These are phyloP conservation scores for Colletotrichum orchidophilum DNA, from an alignment of 2,329 filamentous ascomycete genomes.

Conservation along the genomic window DNA sequence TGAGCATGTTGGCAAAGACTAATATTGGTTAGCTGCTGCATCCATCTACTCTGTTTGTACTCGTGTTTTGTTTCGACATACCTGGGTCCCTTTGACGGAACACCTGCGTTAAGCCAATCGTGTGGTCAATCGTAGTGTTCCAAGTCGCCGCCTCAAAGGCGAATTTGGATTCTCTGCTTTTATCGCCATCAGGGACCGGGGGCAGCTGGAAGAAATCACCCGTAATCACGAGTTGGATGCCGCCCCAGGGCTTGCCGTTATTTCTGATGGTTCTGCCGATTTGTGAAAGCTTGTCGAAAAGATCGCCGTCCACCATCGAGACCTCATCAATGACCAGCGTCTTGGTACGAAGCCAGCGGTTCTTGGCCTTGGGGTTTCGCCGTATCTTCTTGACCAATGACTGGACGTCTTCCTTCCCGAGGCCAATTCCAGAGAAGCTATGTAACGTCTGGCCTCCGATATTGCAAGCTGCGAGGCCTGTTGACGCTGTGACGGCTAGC, in stretches of 20 bases:
- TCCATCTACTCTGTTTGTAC: not conserved
- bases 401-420: conserved; percentile 87
- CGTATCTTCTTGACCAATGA: conserved; percentile 91
- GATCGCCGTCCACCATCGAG: conserved; percentile 97
- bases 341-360: conserved; percentile 88
- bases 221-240: conserved; percentile 94
- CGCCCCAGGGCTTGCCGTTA: conserved; percentile 92
- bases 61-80: conserved; percentile 44
- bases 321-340: conserved; percentile 93
- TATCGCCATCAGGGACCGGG: conserved; percentile 83
- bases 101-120: conserved; percentile 92
- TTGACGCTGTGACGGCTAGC: conserved; percentile 94
- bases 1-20: conserved; percentile 94
- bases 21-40: conserved; percentile 34
- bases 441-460: conserved; percentile 96
- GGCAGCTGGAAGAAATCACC: conserved; percentile 98
- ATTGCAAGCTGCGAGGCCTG: conserved; percentile 94
- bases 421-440: conserved; percentile 93
- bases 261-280: conserved; percentile 88
- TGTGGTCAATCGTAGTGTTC: conserved; percentile 93
- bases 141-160: conserved; percentile 93
- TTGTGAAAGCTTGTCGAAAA: conserved; percentile 95
- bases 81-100: conserved; percentile 91
- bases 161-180: conserved; percentile 77
- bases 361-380: conserved; percentile 86